Percentiles rank a stretch among this genome's conserved stretches.
Evolutionary conservation across 768 basidiomycete genomes (phyloP).

Genomic region (Infundibulicybe gibba): DNA sequence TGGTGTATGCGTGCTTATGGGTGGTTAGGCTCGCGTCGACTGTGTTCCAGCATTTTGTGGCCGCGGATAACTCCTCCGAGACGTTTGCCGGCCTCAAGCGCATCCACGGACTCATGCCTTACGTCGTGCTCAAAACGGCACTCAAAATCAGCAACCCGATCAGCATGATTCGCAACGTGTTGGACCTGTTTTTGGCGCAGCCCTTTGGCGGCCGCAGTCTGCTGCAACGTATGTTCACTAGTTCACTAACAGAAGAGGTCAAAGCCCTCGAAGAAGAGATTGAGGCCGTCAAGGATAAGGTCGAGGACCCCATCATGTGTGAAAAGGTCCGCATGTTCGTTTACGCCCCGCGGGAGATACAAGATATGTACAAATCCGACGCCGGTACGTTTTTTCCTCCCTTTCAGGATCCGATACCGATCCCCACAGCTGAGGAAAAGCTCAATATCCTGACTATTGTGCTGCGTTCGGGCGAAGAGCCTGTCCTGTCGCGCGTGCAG

Average conservation of each 20-base stretch:
- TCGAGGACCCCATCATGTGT: constrained; percentile 84
- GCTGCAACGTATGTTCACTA: constrained; percentile 95
- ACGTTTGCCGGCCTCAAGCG: constrained; percentile 86
- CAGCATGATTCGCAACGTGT: constrained; percentile 85
- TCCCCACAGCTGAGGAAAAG: constrained; percentile 52
- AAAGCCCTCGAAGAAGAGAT: constrained; percentile 84
- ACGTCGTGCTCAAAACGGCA: constrained; percentile 91
- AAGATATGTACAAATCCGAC: constrained; percentile 75
- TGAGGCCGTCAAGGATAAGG: constrained; percentile 79
- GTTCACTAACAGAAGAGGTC: constrained; percentile 87
- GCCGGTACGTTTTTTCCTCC: constrained; percentile 54
- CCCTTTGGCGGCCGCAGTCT: constrained; percentile 94
- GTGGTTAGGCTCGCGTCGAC: constrained; percentile 83
- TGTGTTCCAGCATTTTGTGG: constrained; percentile 92
- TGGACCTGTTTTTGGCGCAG: constrained; percentile 91
- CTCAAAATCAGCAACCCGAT: constrained; percentile 94
- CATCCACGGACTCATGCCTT: constrained; percentile 95
- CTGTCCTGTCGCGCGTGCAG: constrained; percentile 71
- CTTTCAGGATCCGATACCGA: constrained; percentile 1
- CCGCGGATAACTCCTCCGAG: constrained; percentile 89
- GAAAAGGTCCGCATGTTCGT: constrained; percentile 87
- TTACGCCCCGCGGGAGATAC: constrained; percentile 84
- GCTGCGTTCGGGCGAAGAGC: constrained; percentile 74
- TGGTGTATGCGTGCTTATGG: not conserved
- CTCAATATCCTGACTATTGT: constrained; percentile 78